These are phyloP conservation scores for Oenanthe javanica DNA, from an alignment of 140 eudicot species.

Conservation along the genomic window DNA sequence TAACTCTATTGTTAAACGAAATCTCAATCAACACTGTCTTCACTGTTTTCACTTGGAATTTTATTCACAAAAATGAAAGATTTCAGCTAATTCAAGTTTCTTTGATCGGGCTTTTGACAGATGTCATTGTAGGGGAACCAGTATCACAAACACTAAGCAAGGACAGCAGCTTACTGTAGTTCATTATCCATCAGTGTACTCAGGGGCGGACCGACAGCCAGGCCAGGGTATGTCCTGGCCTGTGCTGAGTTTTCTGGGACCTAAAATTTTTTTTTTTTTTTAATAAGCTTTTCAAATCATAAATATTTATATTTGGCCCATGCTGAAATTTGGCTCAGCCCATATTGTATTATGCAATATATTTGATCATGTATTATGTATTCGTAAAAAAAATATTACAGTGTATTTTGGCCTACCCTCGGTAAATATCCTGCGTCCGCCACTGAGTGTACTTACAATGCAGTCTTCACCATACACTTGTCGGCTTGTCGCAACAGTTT, in stretches of 20 bases:
- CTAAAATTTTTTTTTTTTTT: too few relatives aligned
- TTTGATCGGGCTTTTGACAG: constrained; percentile 66
- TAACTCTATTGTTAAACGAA: background rate
- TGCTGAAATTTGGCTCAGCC: too few relatives aligned
- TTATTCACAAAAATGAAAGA: background rate
- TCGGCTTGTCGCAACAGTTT: constrained; percentile 33
- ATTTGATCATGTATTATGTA: too few relatives aligned
- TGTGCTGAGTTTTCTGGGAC: too few relatives aligned
- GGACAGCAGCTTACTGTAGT: background rate
- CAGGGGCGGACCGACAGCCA: too few relatives aligned
- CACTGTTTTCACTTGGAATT: background rate
- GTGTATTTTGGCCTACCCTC: too few relatives aligned
- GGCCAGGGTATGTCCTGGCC: too few relatives aligned
- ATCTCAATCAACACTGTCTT: constrained; percentile 13
- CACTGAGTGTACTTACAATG: constrained; percentile 39
- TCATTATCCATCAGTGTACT: constrained; percentile 18
- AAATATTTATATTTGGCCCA: too few relatives aligned
- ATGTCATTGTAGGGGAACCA: constrained; percentile 28
- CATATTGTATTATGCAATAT: too few relatives aligned
- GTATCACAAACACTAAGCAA: background rate
- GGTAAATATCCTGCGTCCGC: too few relatives aligned
- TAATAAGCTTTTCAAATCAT: too few relatives aligned
- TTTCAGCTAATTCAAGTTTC: constrained; percentile 78
- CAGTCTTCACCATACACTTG: constrained; percentile 86
- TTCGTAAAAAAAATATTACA: too few relatives aligned